phyloP scores from a whole-genome alignment of 1,284 basidiomycete species.

The Papiliotrema fonsecae region DNA sequence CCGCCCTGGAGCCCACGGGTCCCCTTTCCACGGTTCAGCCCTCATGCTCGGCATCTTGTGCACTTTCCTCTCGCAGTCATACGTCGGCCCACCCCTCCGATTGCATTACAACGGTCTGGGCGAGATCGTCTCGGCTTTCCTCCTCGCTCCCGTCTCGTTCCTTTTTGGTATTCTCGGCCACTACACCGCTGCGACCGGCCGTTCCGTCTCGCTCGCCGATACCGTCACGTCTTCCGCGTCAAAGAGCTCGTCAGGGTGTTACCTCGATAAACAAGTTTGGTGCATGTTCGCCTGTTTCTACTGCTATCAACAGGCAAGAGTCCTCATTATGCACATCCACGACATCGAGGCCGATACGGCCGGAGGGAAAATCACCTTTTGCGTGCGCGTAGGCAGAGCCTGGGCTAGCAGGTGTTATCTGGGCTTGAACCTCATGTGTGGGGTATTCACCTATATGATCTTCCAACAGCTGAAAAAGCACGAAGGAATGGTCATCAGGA shows the following conservation, averaged over 20 bases:
- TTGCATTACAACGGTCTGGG: constrained; percentile 25
- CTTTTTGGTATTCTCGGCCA: constrained; percentile 22
- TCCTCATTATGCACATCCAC: constrained; percentile 26
- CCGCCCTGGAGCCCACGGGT: neutral
- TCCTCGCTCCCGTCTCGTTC: constrained; percentile 18
- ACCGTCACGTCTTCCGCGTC: neutral
- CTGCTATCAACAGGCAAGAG: constrained; percentile 22
- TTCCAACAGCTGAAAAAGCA: neutral
- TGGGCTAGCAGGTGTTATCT: constrained; percentile 9
- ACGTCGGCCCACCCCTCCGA: constrained; percentile 23
- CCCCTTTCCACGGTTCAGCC: constrained; percentile 18
- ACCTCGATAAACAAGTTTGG: constrained; percentile 16
- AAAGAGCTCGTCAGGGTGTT: constrained; percentile 7
- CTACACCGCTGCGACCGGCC: constrained; percentile 17
- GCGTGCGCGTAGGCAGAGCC: constrained; percentile 10
- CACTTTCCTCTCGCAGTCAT: constrained; percentile 21
- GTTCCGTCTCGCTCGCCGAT: constrained; percentile 7
- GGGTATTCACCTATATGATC: constrained; percentile 4
- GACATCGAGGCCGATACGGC: constrained; percentile 22
- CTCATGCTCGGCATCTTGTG: constrained; percentile 17
- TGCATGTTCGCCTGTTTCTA: constrained; percentile 15
- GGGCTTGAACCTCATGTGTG: constrained; percentile 5
- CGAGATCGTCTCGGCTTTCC: constrained; percentile 17
- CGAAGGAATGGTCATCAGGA: neutral
- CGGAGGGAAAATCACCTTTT: constrained; percentile 20